phyloP scores from a whole-genome alignment of 2,329 filamentous ascomycete genomes.

The Colletotrichum liaoningense region DNA sequence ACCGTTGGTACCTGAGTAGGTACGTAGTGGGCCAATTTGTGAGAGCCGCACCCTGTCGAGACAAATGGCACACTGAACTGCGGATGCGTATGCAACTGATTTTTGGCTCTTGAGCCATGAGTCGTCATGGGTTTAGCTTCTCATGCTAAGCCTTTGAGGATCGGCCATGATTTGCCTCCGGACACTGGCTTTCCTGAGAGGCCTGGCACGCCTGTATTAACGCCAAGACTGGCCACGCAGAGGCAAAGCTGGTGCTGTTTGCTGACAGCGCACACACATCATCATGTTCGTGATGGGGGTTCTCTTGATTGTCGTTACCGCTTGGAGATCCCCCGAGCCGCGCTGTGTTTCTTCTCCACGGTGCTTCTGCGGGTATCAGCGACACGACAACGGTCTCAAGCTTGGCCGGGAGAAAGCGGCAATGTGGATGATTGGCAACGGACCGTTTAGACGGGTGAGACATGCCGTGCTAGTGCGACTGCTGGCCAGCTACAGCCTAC shows the following conservation, averaged over 20 bases:
- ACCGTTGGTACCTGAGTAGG: background rate
- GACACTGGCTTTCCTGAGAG: background rate
- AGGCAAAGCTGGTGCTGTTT: background rate
- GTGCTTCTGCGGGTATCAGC: conserved; percentile 16
- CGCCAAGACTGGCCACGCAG: background rate
- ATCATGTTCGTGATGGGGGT: background rate
- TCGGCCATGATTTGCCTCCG: conserved; percentile 25
- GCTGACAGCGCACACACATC: background rate
- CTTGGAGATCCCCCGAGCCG: conserved; percentile 10
- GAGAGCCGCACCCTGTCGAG: background rate
- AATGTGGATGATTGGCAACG: conserved; percentile 33
- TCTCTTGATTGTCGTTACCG: conserved; percentile 15
- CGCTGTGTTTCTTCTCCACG: conserved; percentile 7
- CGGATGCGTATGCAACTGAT: background rate
- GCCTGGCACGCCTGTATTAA: background rate
- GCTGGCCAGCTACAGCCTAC: conserved; percentile 1
- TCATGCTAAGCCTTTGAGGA: conserved; percentile 29
- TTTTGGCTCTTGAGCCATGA: conserved; percentile 5
- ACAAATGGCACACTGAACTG: background rate
- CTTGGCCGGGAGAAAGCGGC: conserved; percentile 31
- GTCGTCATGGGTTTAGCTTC: conserved; percentile 12
- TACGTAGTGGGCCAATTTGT: background rate
- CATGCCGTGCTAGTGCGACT: conserved; percentile 23
- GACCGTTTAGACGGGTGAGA: conserved; percentile 2
- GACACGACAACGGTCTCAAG: conserved; percentile 29